A percentile compares a stretch with the other conserved stretches of the same genome.
Evolutionary conservation across 2,329 filamentous ascomycete genomes (phyloP).

Genomic region (Scortechinia acanthostroma): DNA sequence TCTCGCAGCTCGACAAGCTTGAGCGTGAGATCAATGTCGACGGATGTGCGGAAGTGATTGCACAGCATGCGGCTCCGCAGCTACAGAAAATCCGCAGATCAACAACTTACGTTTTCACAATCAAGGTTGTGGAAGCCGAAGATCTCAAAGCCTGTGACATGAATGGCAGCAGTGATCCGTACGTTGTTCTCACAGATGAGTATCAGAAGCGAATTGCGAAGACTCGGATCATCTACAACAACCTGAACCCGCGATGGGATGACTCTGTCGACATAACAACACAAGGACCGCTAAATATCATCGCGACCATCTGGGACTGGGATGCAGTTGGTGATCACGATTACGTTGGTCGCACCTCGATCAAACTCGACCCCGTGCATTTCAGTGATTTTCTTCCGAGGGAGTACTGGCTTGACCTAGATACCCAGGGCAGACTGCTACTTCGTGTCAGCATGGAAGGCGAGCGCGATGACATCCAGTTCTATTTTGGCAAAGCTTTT

Average conservation of each 20-base stretch:
- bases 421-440: conserved; percentile 65
- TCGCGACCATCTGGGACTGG: conserved; percentile 74
- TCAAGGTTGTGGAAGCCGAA: conserved; percentile 73
- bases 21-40: conserved; percentile 69
- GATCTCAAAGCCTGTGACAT: conserved; percentile 71
- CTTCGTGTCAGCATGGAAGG: conserved; percentile 73
- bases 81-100: conserved; percentile 34
- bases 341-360: conserved; percentile 65
- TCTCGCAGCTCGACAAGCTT: conserved; percentile 63
- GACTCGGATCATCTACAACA: conserved; percentile 65
- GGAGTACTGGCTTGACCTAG: conserved; percentile 71
- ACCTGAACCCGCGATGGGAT: conserved; percentile 69
- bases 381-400: conserved; percentile 69
- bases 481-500: conserved; percentile 73
- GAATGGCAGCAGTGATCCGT: conserved; percentile 68
- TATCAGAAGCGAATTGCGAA: conserved; percentile 71
- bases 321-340: conserved; percentile 71
- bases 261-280: conserved; percentile 71
- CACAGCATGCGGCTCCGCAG: conserved; percentile 46
- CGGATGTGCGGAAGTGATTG: conserved; percentile 62
- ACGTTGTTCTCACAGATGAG: conserved; percentile 69
- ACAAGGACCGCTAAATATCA: conserved; percentile 64
- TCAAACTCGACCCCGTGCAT: conserved; percentile 68
- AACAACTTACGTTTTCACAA: conserved; percentile 70
- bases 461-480: conserved; percentile 71